Conservation (phyloP, 176 grass and related monocot genomes). For the Carex scoparia region DNA sequence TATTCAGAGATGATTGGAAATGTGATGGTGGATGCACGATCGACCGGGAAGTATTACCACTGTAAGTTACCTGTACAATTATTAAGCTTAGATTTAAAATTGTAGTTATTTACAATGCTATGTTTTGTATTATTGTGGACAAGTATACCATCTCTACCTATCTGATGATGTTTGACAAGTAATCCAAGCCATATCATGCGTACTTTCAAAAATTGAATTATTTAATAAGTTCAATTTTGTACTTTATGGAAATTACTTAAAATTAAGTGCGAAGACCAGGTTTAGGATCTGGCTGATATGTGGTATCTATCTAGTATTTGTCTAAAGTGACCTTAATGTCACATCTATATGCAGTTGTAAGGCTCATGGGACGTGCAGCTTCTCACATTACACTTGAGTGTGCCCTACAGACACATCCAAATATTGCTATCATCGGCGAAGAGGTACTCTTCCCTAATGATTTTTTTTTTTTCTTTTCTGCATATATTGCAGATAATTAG, state of each 20-base stretch:
- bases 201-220: background rate
- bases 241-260: background rate
- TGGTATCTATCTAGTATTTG: background rate
- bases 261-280: background rate
- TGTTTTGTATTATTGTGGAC: background rate
- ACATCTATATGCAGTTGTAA: constrained; percentile 68
- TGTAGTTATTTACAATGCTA: background rate
- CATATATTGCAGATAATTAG: constrained; percentile 1
- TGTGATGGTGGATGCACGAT: constrained; percentile 98
- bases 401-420: constrained; percentile 93
- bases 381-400: constrained; percentile 99
- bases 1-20: constrained; percentile 99
- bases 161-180: background rate
- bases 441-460: constrained; percentile 45
- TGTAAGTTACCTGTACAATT: constrained; percentile 56
- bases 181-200: background rate
- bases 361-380: constrained; percentile 99
- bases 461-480: constrained; percentile 15
- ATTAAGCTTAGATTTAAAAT: background rate
- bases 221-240: background rate
- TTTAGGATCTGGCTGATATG: background rate
- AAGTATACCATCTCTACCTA: background rate
- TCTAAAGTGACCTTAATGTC: background rate
- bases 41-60: constrained; percentile 98
- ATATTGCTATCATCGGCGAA: constrained; percentile 90